Conservation (phyloP, 2,329 filamentous ascomycete species). For the Fusarium virguliforme region DNA sequence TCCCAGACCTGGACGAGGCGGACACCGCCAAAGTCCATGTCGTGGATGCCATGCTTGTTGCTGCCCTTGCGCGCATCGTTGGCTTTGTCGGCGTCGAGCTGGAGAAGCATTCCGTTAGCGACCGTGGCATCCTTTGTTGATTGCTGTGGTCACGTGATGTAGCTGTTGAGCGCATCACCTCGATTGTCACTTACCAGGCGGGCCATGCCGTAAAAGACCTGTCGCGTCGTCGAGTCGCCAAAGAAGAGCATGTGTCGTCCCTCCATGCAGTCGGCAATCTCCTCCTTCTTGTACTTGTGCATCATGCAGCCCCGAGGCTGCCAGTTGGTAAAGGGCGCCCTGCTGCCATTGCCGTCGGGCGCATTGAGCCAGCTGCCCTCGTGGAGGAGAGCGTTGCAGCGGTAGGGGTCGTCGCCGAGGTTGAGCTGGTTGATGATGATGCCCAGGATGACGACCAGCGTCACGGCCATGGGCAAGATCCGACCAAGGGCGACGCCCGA, state of each 20-base stretch:
- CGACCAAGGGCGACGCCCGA: constrained; percentile 38
- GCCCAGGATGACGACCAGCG: constrained; percentile 46
- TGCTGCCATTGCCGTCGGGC: constrained; percentile 51
- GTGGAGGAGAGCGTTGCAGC: constrained; percentile 67
- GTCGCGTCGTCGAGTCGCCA: constrained; percentile 72
- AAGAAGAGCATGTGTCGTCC: constrained; percentile 69
- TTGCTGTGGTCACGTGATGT: not conserved
- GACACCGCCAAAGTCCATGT: constrained; percentile 40
- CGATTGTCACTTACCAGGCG: constrained; percentile 47
- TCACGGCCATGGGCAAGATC: constrained; percentile 39
- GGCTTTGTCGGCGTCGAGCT: constrained; percentile 46
- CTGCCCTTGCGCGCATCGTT: constrained; percentile 28
- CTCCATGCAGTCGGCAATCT: constrained; percentile 68
- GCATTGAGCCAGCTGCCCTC: constrained; percentile 66
- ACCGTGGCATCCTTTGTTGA: not conserved
- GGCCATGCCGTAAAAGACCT: constrained; percentile 70
- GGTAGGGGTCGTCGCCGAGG: constrained; percentile 63
- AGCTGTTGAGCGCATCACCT: not conserved
- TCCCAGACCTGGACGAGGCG: constrained; percentile 70
- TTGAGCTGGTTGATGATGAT: constrained; percentile 39
- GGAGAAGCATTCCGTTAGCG: constrained; percentile 17
- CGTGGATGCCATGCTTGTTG: constrained; percentile 42
- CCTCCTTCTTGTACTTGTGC: constrained; percentile 67
- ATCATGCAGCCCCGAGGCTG: constrained; percentile 73
- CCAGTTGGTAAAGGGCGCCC: constrained; percentile 65